Base-by-base conservation (phyloP, 2,329 filamentous ascomycete species). In the Fusarium lateritium region DNA sequence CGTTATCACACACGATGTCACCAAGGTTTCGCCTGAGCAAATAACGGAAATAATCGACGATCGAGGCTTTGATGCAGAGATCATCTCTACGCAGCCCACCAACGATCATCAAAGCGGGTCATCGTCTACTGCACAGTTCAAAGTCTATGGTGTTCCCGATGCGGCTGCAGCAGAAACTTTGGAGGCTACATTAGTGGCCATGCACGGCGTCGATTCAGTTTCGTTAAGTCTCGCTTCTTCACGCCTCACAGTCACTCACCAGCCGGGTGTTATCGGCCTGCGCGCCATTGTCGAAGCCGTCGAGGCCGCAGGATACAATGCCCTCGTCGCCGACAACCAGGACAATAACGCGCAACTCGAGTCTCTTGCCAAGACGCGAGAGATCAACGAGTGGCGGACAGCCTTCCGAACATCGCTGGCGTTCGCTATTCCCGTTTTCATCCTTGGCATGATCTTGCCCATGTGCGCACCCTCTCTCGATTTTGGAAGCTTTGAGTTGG, bases 311-410 rank as follows among this genome's bases (percentile, higher is more conserved):
- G 94, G 95, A 3, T 93, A 92, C 78, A 97, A 98, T 77, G 96
- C 95, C 2, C 83, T 99, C 4, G 88, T 98, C 13, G 91, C 94
- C 1, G 95, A 98, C 70, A 92, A 90, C 54, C 94, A 98, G 74
- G 96, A 99, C 81, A 98, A 97, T 78, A 97, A 97, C 76, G 95
- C 96, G 2, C 96, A 99, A 77, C 87, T 99, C 3, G 94, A 98
- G 79, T 98, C 96, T 2, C 86, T 99, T 4, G 92, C 96, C 10
- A 99, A 99, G 82, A 98, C 96, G 0, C 93, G 93, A 72, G 96
- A 99, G 79, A 97, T 99, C 66, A 92, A 92, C 68, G 94, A 97
- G 79, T 99, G 96, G 96, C 89, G 88, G 65, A 88, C 85, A 31
- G 93, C 94, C 0, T 97, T 98, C 80, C 85, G 87, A 66, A 85